phyloP scores from a whole-genome alignment of 768 basidiomycete species.

The Lactifluus echinatus region DNA sequence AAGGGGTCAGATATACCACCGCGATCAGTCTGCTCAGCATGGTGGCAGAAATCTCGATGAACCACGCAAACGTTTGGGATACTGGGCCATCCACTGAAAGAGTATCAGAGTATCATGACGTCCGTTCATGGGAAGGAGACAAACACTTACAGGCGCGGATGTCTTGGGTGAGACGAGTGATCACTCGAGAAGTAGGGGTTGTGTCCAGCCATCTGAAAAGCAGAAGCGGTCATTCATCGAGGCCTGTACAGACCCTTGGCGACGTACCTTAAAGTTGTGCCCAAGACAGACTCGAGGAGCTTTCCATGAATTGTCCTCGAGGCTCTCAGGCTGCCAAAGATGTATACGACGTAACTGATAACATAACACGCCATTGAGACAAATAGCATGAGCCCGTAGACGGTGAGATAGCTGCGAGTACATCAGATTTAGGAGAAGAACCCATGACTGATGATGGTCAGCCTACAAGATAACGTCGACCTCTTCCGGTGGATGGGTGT shows the following conservation, averaged over 20 bases:
- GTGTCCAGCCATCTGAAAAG: constrained; percentile 39
- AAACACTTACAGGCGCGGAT: constrained; percentile 32
- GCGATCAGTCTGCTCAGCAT: constrained; percentile 33
- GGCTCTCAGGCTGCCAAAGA: constrained; percentile 44
- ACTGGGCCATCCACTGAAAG: constrained; percentile 32
- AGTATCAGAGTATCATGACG: not conserved
- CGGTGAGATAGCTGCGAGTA: constrained; percentile 38
- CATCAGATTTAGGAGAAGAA: not conserved
- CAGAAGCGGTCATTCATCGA: not conserved
- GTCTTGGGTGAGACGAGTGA: constrained; percentile 60
- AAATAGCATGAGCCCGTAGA: constrained; percentile 34
- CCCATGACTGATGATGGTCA: not conserved
- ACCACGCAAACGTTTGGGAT: constrained; percentile 21
- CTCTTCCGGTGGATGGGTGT: constrained; percentile 26
- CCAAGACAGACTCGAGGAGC: constrained; percentile 45
- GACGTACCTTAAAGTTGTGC: constrained; percentile 53
- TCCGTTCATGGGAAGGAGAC: not conserved
- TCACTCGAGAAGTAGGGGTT: constrained; percentile 49
- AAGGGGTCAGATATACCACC: constrained; percentile 31
- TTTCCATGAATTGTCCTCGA: constrained; percentile 44
- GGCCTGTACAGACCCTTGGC: constrained; percentile 17
- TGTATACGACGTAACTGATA: constrained; percentile 31
- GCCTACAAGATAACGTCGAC: constrained; percentile 31
- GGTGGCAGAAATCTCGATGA: constrained; percentile 27
- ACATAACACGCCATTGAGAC: constrained; percentile 28